These are phyloP conservation scores for Saccharomycopsis schoenii DNA, from an alignment of 805 yeast species.

Conservation along the genomic window DNA sequence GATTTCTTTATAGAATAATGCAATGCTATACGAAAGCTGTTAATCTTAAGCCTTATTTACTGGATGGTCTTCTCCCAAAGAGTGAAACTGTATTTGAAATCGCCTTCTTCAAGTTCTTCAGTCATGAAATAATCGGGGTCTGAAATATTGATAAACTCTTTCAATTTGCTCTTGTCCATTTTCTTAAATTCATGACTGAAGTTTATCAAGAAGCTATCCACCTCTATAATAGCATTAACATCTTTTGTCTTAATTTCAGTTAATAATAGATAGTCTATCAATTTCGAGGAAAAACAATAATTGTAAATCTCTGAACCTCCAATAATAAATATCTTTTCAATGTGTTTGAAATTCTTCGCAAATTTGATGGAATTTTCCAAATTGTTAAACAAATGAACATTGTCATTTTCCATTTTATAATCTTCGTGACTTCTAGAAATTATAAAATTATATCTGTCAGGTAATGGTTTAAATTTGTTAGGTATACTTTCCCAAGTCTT, in stretches of 20 bases:
- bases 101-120: conserved; percentile 34
- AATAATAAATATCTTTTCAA: conserved; percentile 66
- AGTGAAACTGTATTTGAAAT: conserved; percentile 47
- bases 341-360: conserved; percentile 22
- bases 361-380: conserved; percentile 33
- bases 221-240: conserved; percentile 28
- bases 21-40: too few species aligned
- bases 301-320: conserved; percentile 90
- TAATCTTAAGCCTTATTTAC: not conserved
- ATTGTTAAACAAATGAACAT: conserved; percentile 31
- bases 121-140: conserved; percentile 21
- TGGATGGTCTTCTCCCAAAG: conserved; percentile 36
- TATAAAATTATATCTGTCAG: conserved; percentile 64
- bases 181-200: conserved; percentile 5
- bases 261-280: conserved; percentile 48
- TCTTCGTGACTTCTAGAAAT: conserved; percentile 41
- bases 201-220: conserved; percentile 58
- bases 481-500: conserved; percentile 96
- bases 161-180: conserved; percentile 35
- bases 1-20: too few species aligned
- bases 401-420: conserved; percentile 15
- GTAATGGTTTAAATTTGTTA: conserved; percentile 68
- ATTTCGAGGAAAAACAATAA: conserved; percentile 33
- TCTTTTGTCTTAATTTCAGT: conserved; percentile 47
- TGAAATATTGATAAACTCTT: conserved; percentile 27